Conservation (phyloP, 106 monocot genomes). For the Hemerocallis citrina region DNA sequence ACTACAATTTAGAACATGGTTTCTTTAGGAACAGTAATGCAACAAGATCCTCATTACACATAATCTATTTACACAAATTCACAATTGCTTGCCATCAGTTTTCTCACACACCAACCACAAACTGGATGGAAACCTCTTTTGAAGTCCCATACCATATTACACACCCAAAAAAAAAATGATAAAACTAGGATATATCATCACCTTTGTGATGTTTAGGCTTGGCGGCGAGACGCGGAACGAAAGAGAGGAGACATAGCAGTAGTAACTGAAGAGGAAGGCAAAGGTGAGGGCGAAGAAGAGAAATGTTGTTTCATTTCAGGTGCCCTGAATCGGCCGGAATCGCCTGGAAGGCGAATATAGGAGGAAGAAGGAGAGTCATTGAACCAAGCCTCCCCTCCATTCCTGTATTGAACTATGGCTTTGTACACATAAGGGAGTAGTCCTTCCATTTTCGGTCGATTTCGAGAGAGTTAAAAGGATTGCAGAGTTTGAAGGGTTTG, state of each 20-base stretch:
- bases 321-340: background rate
- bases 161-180: background rate
- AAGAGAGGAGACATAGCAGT: background rate
- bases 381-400: conserved; percentile 21
- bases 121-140: conserved; percentile 2
- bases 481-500: background rate
- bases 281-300: background rate
- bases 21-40: no score
- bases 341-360: conserved; percentile 3
- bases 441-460: conserved; percentile 49
- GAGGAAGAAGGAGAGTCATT: conserved; percentile 21
- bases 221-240: background rate
- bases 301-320: background rate
- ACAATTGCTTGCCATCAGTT: background rate
- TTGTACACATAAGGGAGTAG: conserved; percentile 48
- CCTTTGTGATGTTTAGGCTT: background rate
- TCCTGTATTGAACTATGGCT: conserved; percentile 40
- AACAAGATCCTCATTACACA: background rate
- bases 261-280: background rate
- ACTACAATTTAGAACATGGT: no score
- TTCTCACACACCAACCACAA: background rate
- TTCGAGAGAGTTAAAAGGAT: background rate
- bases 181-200: background rate
- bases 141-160: background rate
- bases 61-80: background rate